Percentiles rank a stretch among this genome's conserved stretches.
phyloP scores from a whole-genome alignment of 495 filamentous ascomycete genomes.

The Xylaria intraflava region DNA sequence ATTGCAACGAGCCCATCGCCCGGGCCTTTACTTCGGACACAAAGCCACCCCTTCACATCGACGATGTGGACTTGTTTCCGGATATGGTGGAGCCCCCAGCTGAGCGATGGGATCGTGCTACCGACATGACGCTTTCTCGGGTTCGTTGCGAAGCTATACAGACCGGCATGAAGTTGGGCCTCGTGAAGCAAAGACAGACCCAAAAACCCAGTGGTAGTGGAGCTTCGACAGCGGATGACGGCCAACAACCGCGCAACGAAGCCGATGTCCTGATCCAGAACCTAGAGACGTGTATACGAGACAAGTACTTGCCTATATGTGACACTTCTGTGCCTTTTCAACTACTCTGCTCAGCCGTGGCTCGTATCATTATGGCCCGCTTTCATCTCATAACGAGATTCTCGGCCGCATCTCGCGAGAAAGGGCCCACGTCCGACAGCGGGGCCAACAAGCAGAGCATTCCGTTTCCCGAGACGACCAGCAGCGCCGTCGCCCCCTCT shows the following conservation, averaged over 20 bases:
- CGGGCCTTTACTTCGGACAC: conserved; percentile 30
- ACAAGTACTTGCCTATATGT: conserved; percentile 41
- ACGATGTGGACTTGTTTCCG: conserved; percentile 39
- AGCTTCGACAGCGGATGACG: conserved; percentile 25
- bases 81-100: conserved; percentile 34
- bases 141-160: conserved; percentile 33
- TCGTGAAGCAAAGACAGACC: neutral
- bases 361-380: conserved; percentile 7
- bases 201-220: conserved; percentile 14
- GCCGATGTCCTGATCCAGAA: conserved; percentile 39
- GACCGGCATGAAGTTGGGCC: conserved; percentile 17
- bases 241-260: conserved; percentile 25
- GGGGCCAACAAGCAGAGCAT: neutral
- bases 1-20: conserved; percentile 45
- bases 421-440: neutral
- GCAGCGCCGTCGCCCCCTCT: neutral
- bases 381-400: neutral
- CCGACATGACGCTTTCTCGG: conserved; percentile 54
- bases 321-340: conserved; percentile 48
- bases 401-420: neutral
- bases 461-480: neutral
- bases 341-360: conserved; percentile 33
- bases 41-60: conserved; percentile 32
- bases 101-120: conserved; percentile 41
- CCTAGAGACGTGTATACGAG: conserved; percentile 21